Conservation (phyloP, 2,329 filamentous ascomycete species). For the Nigrospora osmanthi region DNA sequence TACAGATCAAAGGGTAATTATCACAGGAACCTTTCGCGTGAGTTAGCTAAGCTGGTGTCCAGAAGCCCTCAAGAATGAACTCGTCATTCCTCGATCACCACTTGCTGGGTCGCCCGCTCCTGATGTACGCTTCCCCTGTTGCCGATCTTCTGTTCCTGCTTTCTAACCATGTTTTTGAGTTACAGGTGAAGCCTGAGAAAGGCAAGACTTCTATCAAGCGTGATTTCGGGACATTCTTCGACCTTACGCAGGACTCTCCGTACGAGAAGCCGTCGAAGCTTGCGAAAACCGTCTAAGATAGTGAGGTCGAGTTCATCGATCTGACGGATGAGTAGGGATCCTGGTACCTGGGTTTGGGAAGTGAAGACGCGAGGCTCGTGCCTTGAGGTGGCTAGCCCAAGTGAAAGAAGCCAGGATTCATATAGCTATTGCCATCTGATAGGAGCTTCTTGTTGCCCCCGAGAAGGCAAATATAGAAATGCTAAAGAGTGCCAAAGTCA, state of each 20-base stretch:
- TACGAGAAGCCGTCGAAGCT: conserved; percentile 6
- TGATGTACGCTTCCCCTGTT: neutral
- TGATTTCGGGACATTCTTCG: conserved; percentile 14
- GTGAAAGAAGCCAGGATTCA: too few relatives aligned
- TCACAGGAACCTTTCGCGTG: neutral
- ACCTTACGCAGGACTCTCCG: conserved; percentile 14
- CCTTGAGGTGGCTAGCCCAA: too few relatives aligned
- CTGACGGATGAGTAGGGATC: conserved; percentile 10
- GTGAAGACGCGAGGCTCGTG: too few relatives aligned
- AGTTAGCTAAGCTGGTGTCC: neutral
- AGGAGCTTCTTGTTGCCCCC: too few relatives aligned
- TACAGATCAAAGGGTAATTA: conserved; percentile 22
- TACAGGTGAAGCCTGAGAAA: conserved; percentile 8
- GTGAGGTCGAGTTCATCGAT: conserved; percentile 10
- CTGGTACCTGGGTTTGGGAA: too few relatives aligned
- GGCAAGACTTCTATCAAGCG: conserved; percentile 14
- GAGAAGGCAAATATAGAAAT: too few relatives aligned
- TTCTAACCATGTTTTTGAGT: too few relatives aligned
- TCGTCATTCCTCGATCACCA: conserved; percentile 20
- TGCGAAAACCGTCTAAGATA: conserved; percentile 5
- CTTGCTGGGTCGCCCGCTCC: conserved; percentile 10
- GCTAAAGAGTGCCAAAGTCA: too few relatives aligned
- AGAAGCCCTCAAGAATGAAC: conserved; percentile 22
- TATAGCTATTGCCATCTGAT: too few relatives aligned
- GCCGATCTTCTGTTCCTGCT: too few relatives aligned